Conservation (phyloP, 768 basidiomycete genomes). For the Rhodotorula taiwanensis region DNA sequence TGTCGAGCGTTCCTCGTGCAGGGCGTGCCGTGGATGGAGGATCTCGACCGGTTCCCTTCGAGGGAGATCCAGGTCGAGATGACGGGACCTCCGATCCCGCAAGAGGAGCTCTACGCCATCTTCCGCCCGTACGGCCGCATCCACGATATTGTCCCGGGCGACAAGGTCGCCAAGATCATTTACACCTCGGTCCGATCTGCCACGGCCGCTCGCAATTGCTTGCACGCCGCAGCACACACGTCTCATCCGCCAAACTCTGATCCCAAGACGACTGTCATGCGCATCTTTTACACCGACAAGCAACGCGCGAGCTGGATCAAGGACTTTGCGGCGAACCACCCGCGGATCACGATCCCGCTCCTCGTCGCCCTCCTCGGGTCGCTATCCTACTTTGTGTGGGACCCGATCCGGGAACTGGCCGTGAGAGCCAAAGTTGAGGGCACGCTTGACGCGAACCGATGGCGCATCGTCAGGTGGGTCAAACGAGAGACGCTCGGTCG, state of each 20-base stretch:
- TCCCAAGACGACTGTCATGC: conserved; percentile 21
- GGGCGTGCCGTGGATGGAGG: conserved; percentile 74
- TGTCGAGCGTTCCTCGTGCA: conserved; percentile 53
- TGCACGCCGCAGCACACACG: conserved; percentile 55
- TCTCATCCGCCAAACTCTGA: neutral
- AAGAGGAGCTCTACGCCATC: conserved; percentile 58
- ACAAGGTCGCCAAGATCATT: conserved; percentile 57
- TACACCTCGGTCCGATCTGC: conserved; percentile 64
- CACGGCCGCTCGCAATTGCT: conserved; percentile 70
- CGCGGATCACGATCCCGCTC: conserved; percentile 71
- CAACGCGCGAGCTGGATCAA: conserved; percentile 55
- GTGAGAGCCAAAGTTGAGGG: conserved; percentile 73
- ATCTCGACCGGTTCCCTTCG: conserved; percentile 75
- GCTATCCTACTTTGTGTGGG: conserved; percentile 87
- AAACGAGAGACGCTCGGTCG: conserved; percentile 57
- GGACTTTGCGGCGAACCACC: conserved; percentile 79
- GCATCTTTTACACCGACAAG: conserved; percentile 45
- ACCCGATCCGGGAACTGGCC: conserved; percentile 78
- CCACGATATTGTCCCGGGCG: conserved; percentile 56
- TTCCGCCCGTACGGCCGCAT: conserved; percentile 75
- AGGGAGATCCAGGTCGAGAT: conserved; percentile 59
- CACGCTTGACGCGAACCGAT: conserved; percentile 72
- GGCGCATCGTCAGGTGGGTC: conserved; percentile 68
- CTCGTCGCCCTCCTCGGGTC: conserved; percentile 82
- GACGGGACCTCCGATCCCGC: conserved; percentile 11